These are phyloP conservation scores for Phytophthora litchii DNA, from an alignment of 352 stramenopile genomes.

Conservation along the genomic window DNA sequence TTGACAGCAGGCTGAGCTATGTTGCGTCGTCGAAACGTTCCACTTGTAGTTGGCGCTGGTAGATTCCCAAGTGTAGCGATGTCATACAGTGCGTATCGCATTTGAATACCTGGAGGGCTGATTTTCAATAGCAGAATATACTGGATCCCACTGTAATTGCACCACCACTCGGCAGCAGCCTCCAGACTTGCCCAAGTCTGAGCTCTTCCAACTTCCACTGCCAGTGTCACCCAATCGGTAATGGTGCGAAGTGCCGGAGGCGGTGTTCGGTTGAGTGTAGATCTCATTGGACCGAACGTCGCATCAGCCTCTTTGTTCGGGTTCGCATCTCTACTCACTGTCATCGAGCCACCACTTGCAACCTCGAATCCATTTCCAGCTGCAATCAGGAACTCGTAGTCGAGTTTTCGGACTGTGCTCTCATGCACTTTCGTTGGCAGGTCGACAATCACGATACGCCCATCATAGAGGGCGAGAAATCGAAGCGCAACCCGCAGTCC, in stretches of 20 bases:
- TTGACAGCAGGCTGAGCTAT: constrained; percentile 9
- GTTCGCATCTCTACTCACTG: too few relatives aligned
- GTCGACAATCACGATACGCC: constrained; percentile 16
- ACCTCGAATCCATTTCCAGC: constrained; percentile 11
- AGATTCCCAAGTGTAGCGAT: too few relatives aligned
- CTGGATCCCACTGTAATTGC: constrained; percentile 17
- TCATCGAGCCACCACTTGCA: constrained; percentile 8
- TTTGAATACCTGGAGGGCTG: constrained; percentile 4
- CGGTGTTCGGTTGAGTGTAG: too few relatives aligned
- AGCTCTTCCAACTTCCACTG: too few relatives aligned
- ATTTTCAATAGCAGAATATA: constrained; percentile 23
- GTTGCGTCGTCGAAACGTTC: constrained; percentile 9
- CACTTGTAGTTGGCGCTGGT: constrained; percentile 6
- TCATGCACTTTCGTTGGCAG: constrained; percentile 16
- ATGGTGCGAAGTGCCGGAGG: too few relatives aligned
- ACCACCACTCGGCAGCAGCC: constrained; percentile 19
- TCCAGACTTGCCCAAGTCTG: too few relatives aligned
- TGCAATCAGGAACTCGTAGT: constrained; percentile 6
- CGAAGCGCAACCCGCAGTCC: constrained; percentile 18
- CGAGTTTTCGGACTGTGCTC: constrained; percentile 5
- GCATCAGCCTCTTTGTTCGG: too few relatives aligned
- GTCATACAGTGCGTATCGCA: constrained; percentile 11
- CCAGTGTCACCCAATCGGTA: too few relatives aligned
- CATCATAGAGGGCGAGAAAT: constrained; percentile 20
- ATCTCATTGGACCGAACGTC: too few relatives aligned